Evolutionary conservation across 1,284 basidiomycete species (phyloP), one percentile per base, ranked within the genome.

Genomic region (Cryptococcus hybrid): DNA sequence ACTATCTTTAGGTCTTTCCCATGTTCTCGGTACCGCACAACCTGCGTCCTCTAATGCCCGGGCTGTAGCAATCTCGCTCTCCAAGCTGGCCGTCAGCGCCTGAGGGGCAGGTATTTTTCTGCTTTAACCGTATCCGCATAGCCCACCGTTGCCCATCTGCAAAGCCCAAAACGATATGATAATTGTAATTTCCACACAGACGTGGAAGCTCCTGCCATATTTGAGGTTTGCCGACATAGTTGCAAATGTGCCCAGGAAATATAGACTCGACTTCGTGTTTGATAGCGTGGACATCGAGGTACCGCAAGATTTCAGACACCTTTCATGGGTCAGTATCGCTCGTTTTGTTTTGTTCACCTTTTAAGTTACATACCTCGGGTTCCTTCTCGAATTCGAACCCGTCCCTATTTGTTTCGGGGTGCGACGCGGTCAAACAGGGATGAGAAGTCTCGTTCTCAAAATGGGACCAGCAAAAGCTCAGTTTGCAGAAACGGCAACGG

Each of bases 61-160:
- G 38, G 52, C 35, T 12, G 56, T 58, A 4, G 56, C 56, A 12
- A 58, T 44, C n/a, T 58, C 56, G 45, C 52, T 53, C 5, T 18
- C 7, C 12, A 49, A 15, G 39, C 51, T 54, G 40, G 43, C 13
- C 15, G 13, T 13, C 12, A 54, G 18, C 34, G 56, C 56, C 15
- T 34, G 5, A 8, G 53, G 51, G 51, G 51, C 15, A 42, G 12
- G 34, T 50, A 44, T 38, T 51, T 49, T 34, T 34, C 42, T 44
- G 39, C 24, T 44, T 49, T 39, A 52, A 37, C 37, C 52, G 47
- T 24, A 58, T 58, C 36, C 56, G 47, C 52, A 54, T 58, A 3
- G 52, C 47, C 56, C 56, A 58, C 34, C 52, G 52, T 24, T 34
- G 24, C 7, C 47, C 56, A 44, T 50, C 56, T n/a, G 47, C 56